Conservation (phyloP, 768 basidiomycete species). For the Harrya chromipes region DNA sequence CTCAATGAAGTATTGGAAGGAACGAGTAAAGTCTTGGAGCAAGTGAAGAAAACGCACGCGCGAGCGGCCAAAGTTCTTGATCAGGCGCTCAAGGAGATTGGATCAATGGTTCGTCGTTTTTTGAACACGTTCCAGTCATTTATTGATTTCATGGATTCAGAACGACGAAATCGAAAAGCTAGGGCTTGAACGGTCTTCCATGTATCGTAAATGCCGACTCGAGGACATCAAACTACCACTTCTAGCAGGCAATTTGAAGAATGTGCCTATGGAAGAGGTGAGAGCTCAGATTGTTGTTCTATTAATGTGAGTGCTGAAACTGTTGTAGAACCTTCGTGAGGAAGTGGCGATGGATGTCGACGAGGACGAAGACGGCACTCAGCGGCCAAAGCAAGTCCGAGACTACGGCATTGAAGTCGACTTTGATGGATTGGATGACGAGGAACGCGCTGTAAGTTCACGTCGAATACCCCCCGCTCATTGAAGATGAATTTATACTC, state of each 20-base stretch:
- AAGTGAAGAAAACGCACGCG: conserved; percentile 63
- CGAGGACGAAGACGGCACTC: conserved; percentile 79
- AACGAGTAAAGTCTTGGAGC: conserved; percentile 70
- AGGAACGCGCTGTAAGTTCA: conserved; percentile 60
- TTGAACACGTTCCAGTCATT: conserved; percentile 18
- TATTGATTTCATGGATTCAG: conserved; percentile 29
- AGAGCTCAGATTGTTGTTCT: conserved; percentile 5
- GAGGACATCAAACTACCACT: conserved; percentile 90
- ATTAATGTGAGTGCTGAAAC: conserved; percentile 2
- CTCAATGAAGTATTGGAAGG: conserved; percentile 68
- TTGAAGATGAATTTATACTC: not conserved
- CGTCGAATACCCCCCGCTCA: not conserved
- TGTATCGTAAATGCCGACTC: conserved; percentile 89
- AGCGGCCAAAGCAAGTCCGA: conserved; percentile 64
- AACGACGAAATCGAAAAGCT: conserved; percentile 91
- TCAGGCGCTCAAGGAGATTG: conserved; percentile 88
- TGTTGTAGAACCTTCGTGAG: conserved; percentile 68
- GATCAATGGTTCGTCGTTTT: conserved; percentile 54
- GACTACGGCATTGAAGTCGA: conserved; percentile 91
- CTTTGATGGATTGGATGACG: conserved; percentile 70
- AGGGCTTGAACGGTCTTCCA: conserved; percentile 76
- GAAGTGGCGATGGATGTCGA: conserved; percentile 93
- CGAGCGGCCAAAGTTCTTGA: conserved; percentile 79
- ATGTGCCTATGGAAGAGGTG: conserved; percentile 96
- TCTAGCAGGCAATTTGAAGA: conserved; percentile 67